Evolutionary conservation across 2,329 filamentous ascomycete species (phyloP).

Genomic region (Trichophyton simii): DNA sequence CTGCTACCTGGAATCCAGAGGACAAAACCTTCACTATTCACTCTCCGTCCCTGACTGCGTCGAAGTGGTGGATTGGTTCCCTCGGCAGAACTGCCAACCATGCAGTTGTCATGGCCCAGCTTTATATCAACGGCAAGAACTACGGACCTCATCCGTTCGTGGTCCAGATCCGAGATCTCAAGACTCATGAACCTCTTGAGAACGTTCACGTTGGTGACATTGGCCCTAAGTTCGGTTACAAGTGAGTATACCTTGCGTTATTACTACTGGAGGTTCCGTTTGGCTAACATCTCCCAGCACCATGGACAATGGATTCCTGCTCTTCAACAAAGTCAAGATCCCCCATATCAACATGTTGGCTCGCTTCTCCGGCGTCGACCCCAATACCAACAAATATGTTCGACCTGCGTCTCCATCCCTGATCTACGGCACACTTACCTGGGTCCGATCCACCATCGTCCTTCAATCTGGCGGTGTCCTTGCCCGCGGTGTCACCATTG

Average conservation of each 20-base stretch:
- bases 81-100: slow-evolving; percentile 64
- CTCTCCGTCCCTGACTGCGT: slow-evolving; percentile 59
- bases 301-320: slow-evolving; percentile 70
- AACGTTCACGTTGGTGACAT: slow-evolving; percentile 67
- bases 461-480: slow-evolving; percentile 59
- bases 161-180: slow-evolving; percentile 57
- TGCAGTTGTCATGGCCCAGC: slow-evolving; percentile 66
- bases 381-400: slow-evolving; percentile 54
- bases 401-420: slow-evolving; percentile 54
- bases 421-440: slow-evolving; percentile 65
- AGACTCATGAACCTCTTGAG: slow-evolving; percentile 56
- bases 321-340: slow-evolving; percentile 64
- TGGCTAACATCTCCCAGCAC: slow-evolving; percentile 31
- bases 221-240: slow-evolving; percentile 67
- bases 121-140: slow-evolving; percentile 54
- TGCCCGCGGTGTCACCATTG: slow-evolving; percentile 65
- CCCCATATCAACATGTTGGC: slow-evolving; percentile 63
- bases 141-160: slow-evolving; percentile 69
- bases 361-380: slow-evolving; percentile 57
- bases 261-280: not conserved
- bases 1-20: slow-evolving; percentile 58
- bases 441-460: slow-evolving; percentile 61
- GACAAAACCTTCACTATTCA: slow-evolving; percentile 66
- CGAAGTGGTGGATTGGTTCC: slow-evolving; percentile 78
- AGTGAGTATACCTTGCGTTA: slow-evolving; percentile 29